These are phyloP conservation scores for Stevia rebaudiana DNA, from an alignment of 140 eudicot species.

Conservation along the genomic window DNA sequence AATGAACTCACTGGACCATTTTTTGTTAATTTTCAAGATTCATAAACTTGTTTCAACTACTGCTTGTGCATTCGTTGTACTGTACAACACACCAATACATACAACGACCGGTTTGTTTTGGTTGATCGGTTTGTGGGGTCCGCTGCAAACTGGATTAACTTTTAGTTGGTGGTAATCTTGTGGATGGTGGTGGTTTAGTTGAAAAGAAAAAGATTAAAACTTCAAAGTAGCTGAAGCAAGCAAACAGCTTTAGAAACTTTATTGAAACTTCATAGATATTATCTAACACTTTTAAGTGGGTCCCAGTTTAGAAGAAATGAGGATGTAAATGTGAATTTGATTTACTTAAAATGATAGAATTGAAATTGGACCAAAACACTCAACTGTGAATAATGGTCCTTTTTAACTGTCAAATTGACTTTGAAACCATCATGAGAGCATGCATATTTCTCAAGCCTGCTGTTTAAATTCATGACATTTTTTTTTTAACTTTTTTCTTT, in stretches of 20 bases:
- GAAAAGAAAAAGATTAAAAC: constrained; percentile 28
- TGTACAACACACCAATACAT: constrained; percentile 14
- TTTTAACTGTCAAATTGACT: constrained; percentile 12
- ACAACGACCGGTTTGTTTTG: neutral
- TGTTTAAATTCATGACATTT: neutral
- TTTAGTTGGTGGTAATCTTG: constrained; percentile 26
- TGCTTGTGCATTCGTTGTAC: constrained; percentile 7
- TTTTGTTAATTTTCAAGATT: constrained; percentile 1
- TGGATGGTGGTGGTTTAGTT: constrained; percentile 34
- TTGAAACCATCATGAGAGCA: constrained; percentile 32
- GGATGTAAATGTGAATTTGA: neutral
- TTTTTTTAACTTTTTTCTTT: neutral
- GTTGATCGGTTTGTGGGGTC: constrained; percentile 12
- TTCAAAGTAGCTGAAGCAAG: constrained; percentile 26
- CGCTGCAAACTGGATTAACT: constrained; percentile 20
- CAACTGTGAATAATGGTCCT: constrained; percentile 17
- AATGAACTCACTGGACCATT: constrained; percentile 30
- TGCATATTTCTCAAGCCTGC: constrained; percentile 20
- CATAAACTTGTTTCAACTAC: constrained; percentile 7
- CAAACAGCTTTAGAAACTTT: constrained; percentile 26
- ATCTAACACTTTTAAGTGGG: constrained; percentile 5
- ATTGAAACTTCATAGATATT: constrained; percentile 6
- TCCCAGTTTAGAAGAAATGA: constrained; percentile 4
- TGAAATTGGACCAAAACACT: constrained; percentile 20
- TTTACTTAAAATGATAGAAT: neutral